Evolutionary conservation across 1,284 basidiomycete genomes (phyloP), one percentile per base, ranked within the genome.

Genomic region (Lentinula novae-zelandiae): DNA sequence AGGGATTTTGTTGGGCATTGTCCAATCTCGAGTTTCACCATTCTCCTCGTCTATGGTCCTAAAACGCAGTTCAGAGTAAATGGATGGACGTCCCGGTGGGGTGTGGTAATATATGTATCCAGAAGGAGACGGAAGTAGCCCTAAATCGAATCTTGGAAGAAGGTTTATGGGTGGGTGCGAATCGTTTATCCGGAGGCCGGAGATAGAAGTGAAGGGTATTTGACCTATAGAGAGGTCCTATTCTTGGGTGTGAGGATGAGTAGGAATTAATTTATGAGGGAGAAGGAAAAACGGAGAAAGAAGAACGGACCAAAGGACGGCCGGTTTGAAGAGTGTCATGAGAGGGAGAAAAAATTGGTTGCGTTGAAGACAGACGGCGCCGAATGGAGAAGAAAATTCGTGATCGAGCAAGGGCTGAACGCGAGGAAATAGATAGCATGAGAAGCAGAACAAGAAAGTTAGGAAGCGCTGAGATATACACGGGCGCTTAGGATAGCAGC

Each of bases 21-120:
- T 17, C 20, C 34, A 55, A 17, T 60, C 60, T 20, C 22, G 44
- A 22, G 44, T 6, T 31, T 33, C 22, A 15, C 33, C 27, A 27
- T 33, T n/a, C 7, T 57, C 48, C 9, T 22, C 52, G 13, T 27
- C 27, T 27, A 33, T 46, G 6, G 44, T 50, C 17, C 60, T 54
- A 46, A 61, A 61, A 5, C 60, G 31, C 3, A 61, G 60, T 38
- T 61, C 54, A 9, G 53, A 55, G 13, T 22, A 17, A 1, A 46
- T 20, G 27, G 53, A 42, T 3, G 60, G 50, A 17, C 48, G 53
- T 1, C 34, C 54, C 17, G 27, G 22, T 6, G 44, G 54, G 10
- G 6, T 17, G 49, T 57, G 60, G 31, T 56, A 36, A n/a, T 61
- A 61, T 3, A 61, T 36, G 27, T 51, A 33, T 5, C 60, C 60